Conservation (phyloP, 2,329 filamentous ascomycete species). For the Pseudogymnoascus sp. region DNA sequence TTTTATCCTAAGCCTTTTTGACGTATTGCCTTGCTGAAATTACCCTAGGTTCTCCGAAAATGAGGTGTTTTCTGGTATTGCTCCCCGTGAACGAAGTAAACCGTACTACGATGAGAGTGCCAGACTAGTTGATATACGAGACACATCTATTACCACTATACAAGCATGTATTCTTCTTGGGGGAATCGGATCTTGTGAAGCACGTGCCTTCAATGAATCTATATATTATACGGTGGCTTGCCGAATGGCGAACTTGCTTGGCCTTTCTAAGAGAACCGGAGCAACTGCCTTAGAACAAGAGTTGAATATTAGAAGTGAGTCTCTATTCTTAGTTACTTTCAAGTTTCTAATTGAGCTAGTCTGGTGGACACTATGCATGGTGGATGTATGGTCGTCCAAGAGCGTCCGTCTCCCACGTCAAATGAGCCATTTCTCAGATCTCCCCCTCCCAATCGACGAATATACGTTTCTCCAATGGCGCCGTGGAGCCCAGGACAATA, state of each 20-base stretch:
- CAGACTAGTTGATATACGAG: slow-evolving; percentile 18
- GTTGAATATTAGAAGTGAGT: slow-evolving; percentile 19
- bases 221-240: slow-evolving; percentile 21
- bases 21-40: not conserved
- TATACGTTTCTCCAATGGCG: slow-evolving; percentile 11
- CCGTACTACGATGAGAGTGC: slow-evolving; percentile 15
- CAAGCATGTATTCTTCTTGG: slow-evolving; percentile 22
- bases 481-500: not conserved
- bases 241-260: slow-evolving; percentile 20
- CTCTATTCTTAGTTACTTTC: not conserved
- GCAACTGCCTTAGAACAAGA: slow-evolving; percentile 16
- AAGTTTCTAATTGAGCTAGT: slow-evolving; percentile 15
- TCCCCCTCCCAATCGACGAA: slow-evolving; percentile 20
- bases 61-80: slow-evolving; percentile 14
- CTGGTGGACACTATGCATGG: slow-evolving; percentile 22
- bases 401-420: slow-evolving; percentile 18
- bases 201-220: slow-evolving; percentile 16
- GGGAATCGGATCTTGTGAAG: slow-evolving; percentile 17
- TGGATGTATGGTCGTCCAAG: slow-evolving; percentile 23
- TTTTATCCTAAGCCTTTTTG: not conserved
- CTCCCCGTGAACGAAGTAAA: slow-evolving; percentile 15
- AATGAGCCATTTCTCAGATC: slow-evolving; percentile 16
- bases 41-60: slow-evolving; percentile 19
- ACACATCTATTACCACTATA: slow-evolving; percentile 18
- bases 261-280: slow-evolving; percentile 15